Conservation (phyloP, 2,329 filamentous ascomycete species). For the Colletotrichum tropicale region DNA sequence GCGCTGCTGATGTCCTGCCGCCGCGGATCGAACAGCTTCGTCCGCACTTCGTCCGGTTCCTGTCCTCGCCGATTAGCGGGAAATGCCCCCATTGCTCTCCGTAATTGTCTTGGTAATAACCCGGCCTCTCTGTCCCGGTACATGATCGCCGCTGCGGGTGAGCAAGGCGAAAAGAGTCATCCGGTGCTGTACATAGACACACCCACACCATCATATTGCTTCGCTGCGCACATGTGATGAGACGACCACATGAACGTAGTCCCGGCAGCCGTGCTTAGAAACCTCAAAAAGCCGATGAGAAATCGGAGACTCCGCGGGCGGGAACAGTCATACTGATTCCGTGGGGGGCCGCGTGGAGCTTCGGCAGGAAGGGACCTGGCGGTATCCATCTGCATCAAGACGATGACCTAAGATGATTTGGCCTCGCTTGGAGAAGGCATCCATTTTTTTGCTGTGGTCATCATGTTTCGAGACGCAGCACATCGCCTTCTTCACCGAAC, state of each 20-base stretch:
- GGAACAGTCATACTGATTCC: neutral
- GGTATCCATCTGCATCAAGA: neutral
- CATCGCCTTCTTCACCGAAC: neutral
- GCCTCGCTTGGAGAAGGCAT: neutral
- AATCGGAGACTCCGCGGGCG: neutral
- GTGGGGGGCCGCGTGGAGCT: neutral
- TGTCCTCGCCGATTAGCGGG: neutral
- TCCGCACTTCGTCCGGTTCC: neutral
- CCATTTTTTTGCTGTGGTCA: neutral
- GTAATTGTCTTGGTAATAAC: neutral
- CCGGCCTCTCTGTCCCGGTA: neutral
- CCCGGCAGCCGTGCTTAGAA: neutral
- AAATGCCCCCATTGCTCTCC: neutral
- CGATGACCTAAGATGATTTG: conserved; percentile 5
- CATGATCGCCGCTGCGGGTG: conserved; percentile 10
- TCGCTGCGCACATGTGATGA: neutral
- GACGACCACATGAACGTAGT: neutral
- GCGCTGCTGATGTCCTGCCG: neutral
- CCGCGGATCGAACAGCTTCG: neutral
- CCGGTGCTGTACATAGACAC: neutral
- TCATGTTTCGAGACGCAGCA: neutral
- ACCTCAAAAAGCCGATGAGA: neutral
- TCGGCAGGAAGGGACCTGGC: neutral
- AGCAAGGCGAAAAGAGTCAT: conserved; percentile 15
- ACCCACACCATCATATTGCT: neutral